Evolutionary conservation across 2,329 filamentous ascomycete genomes (phyloP).

Genomic region (Botrytis elliptica): DNA sequence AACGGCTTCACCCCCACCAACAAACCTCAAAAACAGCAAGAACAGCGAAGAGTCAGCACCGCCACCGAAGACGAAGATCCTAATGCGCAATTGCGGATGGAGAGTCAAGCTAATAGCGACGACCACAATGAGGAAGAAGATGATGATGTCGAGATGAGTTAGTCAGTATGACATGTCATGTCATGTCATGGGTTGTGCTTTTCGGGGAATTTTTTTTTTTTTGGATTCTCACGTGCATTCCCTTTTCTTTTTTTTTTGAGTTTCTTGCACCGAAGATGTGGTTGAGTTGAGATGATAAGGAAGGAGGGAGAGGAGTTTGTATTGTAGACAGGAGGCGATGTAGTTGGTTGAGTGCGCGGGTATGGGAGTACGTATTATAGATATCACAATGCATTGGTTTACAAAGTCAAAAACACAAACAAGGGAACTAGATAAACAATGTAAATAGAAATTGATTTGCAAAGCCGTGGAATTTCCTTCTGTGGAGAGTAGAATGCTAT

Average conservation of each 20-base stretch:
- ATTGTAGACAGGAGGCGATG: background rate
- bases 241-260: background rate
- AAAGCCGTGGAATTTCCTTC: background rate
- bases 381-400: background rate
- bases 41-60: constrained; percentile 21
- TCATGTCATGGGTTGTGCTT: background rate
- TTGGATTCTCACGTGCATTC: background rate
- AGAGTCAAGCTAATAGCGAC: constrained; percentile 25
- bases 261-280: background rate
- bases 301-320: background rate
- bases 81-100: constrained; percentile 38
- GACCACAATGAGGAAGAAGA: background rate
- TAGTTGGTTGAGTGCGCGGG: background rate
- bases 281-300: background rate
- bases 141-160: constrained; percentile 38
- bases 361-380: background rate
- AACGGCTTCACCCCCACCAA: constrained; percentile 35
- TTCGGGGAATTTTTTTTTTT: background rate
- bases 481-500: background rate
- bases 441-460: background rate
- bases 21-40: constrained; percentile 38
- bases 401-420: background rate
- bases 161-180: constrained; percentile 19
- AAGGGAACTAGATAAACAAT: background rate
- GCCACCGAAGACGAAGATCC: constrained; percentile 34